Evolutionary conservation across 129 eudicot genomes (phyloP).

Genomic region (Lonicera japonica): DNA sequence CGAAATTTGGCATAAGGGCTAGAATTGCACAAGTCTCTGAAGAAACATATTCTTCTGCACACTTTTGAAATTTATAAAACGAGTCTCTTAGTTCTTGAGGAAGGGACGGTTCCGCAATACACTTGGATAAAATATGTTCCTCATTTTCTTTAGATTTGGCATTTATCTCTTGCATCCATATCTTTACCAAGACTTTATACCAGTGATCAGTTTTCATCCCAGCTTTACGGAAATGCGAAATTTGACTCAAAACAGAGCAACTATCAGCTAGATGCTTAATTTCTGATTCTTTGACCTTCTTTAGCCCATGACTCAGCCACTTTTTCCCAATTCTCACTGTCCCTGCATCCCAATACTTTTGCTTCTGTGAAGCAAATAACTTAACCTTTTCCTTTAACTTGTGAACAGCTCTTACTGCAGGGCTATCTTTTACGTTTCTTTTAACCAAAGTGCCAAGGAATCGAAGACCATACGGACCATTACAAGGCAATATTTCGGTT

Average conservation of each 20-base stretch:
- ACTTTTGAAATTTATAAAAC: constrained; percentile 62
- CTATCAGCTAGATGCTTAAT: constrained; percentile 68
- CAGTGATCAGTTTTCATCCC: constrained; percentile 99
- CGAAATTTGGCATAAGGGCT: constrained; percentile 45
- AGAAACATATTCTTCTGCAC: constrained; percentile 50
- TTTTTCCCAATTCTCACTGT: constrained; percentile 72
- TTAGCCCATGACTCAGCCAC: constrained; percentile 79
- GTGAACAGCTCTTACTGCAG: constrained; percentile 69
- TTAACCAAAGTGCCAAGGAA: constrained; percentile 56
- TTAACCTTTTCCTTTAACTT: constrained; percentile 78
- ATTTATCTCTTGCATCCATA: constrained; percentile 73
- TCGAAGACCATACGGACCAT: constrained; percentile 42
- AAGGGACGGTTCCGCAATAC: constrained; percentile 70
- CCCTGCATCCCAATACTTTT: constrained; percentile 68
- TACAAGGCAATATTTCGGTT: constrained; percentile 37
- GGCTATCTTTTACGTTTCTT: constrained; percentile 43
- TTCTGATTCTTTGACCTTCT: constrained; percentile 93
- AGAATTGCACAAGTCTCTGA: constrained; percentile 60
- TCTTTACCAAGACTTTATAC: constrained; percentile 64
- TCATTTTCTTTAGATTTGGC: constrained; percentile 32
- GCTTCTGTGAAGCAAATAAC: constrained; percentile 73
- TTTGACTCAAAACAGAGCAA: constrained; percentile 45
- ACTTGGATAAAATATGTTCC: constrained; percentile 57
- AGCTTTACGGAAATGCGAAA: constrained; percentile 63
- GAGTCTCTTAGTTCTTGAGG: constrained; percentile 73